These are phyloP conservation scores for Hypoxylon sp. DNA, from an alignment of 2,329 filamentous ascomycete genomes.

Conservation along the genomic window DNA sequence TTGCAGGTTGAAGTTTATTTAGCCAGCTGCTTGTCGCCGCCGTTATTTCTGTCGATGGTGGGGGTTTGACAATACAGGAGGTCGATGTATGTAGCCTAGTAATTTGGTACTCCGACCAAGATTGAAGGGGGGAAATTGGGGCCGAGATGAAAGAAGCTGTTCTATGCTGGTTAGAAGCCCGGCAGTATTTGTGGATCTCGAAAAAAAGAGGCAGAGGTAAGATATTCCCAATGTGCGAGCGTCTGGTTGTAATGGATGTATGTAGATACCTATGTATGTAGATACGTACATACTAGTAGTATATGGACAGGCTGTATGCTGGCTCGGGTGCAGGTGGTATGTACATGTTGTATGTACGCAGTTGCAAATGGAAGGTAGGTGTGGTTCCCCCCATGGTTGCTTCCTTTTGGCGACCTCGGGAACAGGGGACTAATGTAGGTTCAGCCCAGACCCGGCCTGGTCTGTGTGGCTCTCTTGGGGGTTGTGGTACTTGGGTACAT, in stretches of 20 bases:
- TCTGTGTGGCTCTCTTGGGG: conserved; percentile 37
- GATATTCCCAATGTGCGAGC: conserved; percentile 39
- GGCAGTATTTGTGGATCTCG: conserved; percentile 45
- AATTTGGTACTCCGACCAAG: conserved; percentile 40
- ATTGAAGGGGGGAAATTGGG: conserved; percentile 41
- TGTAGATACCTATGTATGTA: conserved; percentile 13
- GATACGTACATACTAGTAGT: conserved; percentile 15
- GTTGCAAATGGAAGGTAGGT: conserved; percentile 48
- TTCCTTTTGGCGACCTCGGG: conserved; percentile 42
- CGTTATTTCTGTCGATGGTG: conserved; percentile 42
- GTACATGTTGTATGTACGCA: conserved; percentile 33
- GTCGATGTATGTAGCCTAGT: conserved; percentile 33
- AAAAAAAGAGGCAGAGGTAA: conserved; percentile 36
- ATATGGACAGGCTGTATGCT: conserved; percentile 16
- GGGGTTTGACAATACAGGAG: conserved; percentile 40
- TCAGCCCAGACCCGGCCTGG: conserved; percentile 43
- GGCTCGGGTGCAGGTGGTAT: conserved; percentile 17
- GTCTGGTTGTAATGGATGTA: conserved; percentile 26
- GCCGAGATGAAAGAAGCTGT: conserved; percentile 34
- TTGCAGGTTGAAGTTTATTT: conserved; percentile 38
- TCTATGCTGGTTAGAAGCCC: conserved; percentile 35
- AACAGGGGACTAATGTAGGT: conserved; percentile 44
- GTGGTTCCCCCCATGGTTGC: conserved; percentile 33
- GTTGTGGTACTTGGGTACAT: conserved; percentile 7
- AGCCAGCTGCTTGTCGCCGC: conserved; percentile 34